These are phyloP conservation scores for Parathielavia appendiculata DNA, from an alignment of 495 filamentous ascomycete species.

Conservation along the genomic window DNA sequence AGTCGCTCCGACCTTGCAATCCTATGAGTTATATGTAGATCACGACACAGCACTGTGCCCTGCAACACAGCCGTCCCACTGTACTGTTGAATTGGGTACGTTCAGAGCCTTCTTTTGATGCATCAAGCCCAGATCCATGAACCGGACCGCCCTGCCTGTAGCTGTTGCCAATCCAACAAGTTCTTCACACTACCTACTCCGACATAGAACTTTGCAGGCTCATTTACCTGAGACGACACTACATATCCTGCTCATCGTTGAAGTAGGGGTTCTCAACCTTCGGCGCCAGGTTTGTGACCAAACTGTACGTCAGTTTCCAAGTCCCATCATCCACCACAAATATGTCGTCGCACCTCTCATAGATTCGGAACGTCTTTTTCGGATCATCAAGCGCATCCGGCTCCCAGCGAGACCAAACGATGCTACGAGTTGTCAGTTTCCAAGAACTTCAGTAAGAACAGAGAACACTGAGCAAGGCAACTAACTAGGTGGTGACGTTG, in stretches of 20 bases:
- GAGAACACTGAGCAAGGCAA: too few species aligned
- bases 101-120: too few species aligned
- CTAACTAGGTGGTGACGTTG: conserved; percentile 13
- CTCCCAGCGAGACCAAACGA: conserved; percentile 10
- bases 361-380: conserved; percentile 8
- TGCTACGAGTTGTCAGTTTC: not conserved
- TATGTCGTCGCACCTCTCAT: conserved; percentile 3
- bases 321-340: conserved; percentile 10
- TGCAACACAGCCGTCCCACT: too few species aligned
- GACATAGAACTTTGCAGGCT: too few species aligned
- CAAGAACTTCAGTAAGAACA: not conserved
- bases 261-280: conserved; percentile 14
- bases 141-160: too few species aligned
- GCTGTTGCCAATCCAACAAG: too few species aligned
- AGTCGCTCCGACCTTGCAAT: too few species aligned
- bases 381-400: conserved; percentile 6
- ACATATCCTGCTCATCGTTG: not conserved
- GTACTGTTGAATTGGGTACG: too few species aligned
- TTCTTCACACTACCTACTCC: too few species aligned
- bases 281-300: conserved; percentile 10
- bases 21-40: too few species aligned
- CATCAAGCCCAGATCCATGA: too few species aligned
- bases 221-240: not conserved
- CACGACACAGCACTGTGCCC: too few species aligned
- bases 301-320: conserved; percentile 10